Conservation (phyloP, 768 basidiomycete genomes). For the Hypholoma sublateritium region DNA sequence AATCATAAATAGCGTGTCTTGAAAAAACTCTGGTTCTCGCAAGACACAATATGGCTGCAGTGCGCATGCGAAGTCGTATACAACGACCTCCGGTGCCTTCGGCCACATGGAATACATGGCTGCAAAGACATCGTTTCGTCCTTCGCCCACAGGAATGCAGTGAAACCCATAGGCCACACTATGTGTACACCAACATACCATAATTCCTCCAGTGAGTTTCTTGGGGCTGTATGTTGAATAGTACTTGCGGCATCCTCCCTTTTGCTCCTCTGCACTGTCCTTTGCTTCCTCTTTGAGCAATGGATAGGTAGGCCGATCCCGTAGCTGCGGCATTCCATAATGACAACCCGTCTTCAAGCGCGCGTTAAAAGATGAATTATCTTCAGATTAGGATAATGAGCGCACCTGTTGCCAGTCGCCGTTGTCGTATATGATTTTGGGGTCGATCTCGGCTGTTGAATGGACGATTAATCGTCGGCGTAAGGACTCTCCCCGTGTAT, state of each 20-base stretch:
- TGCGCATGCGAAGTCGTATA: slow-evolving; percentile 16
- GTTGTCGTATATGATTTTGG: not conserved
- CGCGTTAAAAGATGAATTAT: not conserved
- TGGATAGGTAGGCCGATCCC: not conserved
- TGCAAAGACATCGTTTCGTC: slow-evolving; percentile 38
- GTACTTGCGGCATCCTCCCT: slow-evolving; percentile 16
- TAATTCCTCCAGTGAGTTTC: slow-evolving; percentile 27
- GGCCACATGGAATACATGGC: slow-evolving; percentile 31
- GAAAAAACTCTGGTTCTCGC: slow-evolving; percentile 22
- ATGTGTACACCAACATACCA: slow-evolving; percentile 33
- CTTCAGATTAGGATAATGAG: not conserved
- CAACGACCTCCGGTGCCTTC: slow-evolving; percentile 24
- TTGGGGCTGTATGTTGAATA: slow-evolving; percentile 26
- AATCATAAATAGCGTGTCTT: slow-evolving; percentile 27
- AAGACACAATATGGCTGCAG: slow-evolving; percentile 29
- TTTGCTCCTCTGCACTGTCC: not conserved
- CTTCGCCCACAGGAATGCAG: slow-evolving; percentile 34
- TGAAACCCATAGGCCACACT: slow-evolving; percentile 33
- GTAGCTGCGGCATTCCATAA: not conserved
- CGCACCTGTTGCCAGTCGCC: not conserved
- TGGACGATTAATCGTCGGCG: not conserved
- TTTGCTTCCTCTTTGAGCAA: not conserved
- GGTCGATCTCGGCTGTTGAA: not conserved
- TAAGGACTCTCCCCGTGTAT: not conserved
- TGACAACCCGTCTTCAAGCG: not conserved